Evolutionary conservation across 495 filamentous ascomycete species (phyloP), one percentile per base, ranked within the genome.

Genomic region (Tuber calosporum): DNA sequence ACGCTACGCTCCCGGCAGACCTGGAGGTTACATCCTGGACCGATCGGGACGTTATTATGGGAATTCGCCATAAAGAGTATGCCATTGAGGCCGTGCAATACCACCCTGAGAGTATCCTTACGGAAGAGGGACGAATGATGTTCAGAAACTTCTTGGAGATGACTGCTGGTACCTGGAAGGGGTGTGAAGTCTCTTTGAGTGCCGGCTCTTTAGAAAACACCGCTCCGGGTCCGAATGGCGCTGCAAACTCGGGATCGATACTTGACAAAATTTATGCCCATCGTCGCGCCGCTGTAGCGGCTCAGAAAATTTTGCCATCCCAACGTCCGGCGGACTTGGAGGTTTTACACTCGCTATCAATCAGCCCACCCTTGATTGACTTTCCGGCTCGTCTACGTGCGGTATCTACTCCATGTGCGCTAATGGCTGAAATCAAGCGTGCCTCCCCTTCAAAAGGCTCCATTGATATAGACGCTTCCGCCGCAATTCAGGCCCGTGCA

Each of bases 381-480:
- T 93, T 99, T 78, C 88, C 91, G 68, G 87, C 89, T 43, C 89
- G 95, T 26, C 82, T 99, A 73, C 89, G 90, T 73, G 87, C 89
- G 5, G 84, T 98, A 26, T 91, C 93, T 3, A 82, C 80, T 22
- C 73, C 75, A 2, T 77, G 74, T 38, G 80, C 80, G 15, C 86
- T 99, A 19, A 92, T 96, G 90, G 95, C 95, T 34, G 95, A 99
- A 83, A 96, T 99, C 81, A 99, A 99, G 83, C 88, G 95, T 68
- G 95, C 91, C 9, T 98, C 96, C 15, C 95, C 95, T 7, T 98
- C 95, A 1, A 99, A 99, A 83, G 95, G 95, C 38, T 88, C 94
- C 36, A 98, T 99, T 69, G 92, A 94, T 1, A 87, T 94, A 0
- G 87, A 91, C 30, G 91, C 93, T 41, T 94, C 92, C 76, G 95